Evolutionary conservation across 805 yeast species (phyloP), one percentile per base, ranked within the genome.

Genomic region (Clavispora asparagi): DNA sequence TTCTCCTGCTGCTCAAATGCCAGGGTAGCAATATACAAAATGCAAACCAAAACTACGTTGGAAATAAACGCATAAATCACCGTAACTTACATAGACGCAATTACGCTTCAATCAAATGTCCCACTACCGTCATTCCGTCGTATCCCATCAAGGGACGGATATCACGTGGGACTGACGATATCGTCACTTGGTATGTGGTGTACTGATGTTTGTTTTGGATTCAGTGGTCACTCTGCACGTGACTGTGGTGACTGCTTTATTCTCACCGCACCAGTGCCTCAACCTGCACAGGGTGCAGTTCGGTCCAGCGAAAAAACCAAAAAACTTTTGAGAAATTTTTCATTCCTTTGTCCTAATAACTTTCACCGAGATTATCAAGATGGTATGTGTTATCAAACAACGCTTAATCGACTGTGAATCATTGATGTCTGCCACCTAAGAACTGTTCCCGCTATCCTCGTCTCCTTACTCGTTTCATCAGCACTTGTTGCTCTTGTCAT

Each of bases 351-450:
- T 45, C 51, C 49, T 45, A 50, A 39, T 36, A 52, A 53, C 58
- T 53, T 48, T 50, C 50, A 49, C 57, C 51, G 49, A 51, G 46
- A 51, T 49, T 44, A 49, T 50, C 56, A 55, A 55, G 58, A 55
- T 55, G 58, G 58, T 55, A 55, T 55, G 58, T 55, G 49, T 46
- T 35, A 39, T 42, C 31, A 32, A 27, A 37, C 31, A 25, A 16
- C 25, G 40, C 13, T 13, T 7, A 36, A 33, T 14, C 37, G 37
- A 33, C 37, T 33, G 27, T 25, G 25, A 17, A 16, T 33, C 37
- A 16, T 8, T 9, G 13, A 33, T 33, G 7, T 6, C 9, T 14
- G 9, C 9, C 25, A 31, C 25, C 11, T 33, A 9, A 33, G 3
- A 16, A 14, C 12, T 17, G 4, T 33, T 33, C n/a, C 23, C 7